Evolutionary conservation across 495 filamentous ascomycete species (phyloP), one percentile per base, ranked within the genome.

Genomic region (Penicilliopsis zonata): DNA sequence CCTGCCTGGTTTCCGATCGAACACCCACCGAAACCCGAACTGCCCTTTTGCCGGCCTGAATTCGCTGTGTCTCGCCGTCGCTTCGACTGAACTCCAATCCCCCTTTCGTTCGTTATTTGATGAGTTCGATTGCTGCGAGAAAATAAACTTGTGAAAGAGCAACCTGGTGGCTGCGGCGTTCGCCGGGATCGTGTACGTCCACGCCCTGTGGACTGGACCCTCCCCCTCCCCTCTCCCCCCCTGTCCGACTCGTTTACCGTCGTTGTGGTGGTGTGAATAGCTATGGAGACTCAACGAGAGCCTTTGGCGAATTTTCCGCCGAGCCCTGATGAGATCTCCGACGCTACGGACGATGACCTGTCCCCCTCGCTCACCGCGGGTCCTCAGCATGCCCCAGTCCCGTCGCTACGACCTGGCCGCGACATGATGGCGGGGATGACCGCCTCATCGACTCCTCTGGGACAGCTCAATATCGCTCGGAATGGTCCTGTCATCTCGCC

Each of bases 391-490:
- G 28, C 40, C 14, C 51, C 53, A 3, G 42, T 43, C 2, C 53
- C 58, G 5, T 38, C 45, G 17, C 40, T 57, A 14, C 50, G 47
- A 7, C 43, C 51, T 21, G 43, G 36, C 32, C 9, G 41, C 39
- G 45, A 62, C 41, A 16, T 41, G 31, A 35, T 51, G 2, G 52
- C 53, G 5, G 61, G 60, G 26, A 82, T 90, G 67, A 80, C 67
- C 33, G 55, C 80, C 2, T 82, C 78, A 13, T 88, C 87, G 13
- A 85, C 77, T 31, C 82, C 81, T 33, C 53, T 92, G 18, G 87
- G 81, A n/a, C 72, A 77, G 22, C 50, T 94, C 42, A 87, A 81
- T 48, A 85, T 79, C 31, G 84, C 83, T 14, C 74, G 85, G 34
- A 67, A 76, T 43, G 58, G 53, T 10, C 47, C 43, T 4, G 52